Base-by-base conservation (phyloP, 257 asterid species). In the Cruciata laevipes region DNA sequence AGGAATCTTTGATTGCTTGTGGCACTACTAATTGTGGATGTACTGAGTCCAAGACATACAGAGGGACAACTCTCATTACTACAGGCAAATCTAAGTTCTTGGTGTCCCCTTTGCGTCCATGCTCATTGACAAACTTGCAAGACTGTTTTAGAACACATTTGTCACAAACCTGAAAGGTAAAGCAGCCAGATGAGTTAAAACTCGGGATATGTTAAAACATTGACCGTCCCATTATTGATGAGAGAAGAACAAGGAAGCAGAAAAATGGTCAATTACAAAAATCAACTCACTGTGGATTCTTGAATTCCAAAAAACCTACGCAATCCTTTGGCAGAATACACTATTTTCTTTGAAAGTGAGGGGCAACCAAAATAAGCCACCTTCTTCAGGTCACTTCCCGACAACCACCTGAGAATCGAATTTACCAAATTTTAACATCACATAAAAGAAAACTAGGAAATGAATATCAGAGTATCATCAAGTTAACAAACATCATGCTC, bases 341-440 rank as follows among this genome's bases (percentile, higher is more conserved):
- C 80, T 3, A 73, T 66, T 74, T 49, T 83, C 69, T 47, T 59
- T 6, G 81, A 87, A 27, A 82, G 74, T 27, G 89, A 84, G 65
- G 97, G 97, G 71, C 98, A 92, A 30, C 98, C 98, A 49, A 89
- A 86, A 67, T 73, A 78, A 38, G 95, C 96, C 66, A 92, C 80
- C 61, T 65, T 79, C 77, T 86, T 87, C 79, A 92, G 82, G 82
- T 89, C 94, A 73, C 90, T 81, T 42, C 89, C 96, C 7, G 97
- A 87, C 71, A 89, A 74, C 98, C 97, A 87, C 83, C 98, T 92
- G 86, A 38, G 47, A 31, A 49, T 70, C 71, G 63, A 74, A 78
- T 47, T 63, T 62, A 74, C 66, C 70, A 79, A 61, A 73, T 72
- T 66, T n/a, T 53, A 53, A n/a, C 64, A 35, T 61, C 35, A 40